These are phyloP conservation scores for Colletotrichum lindemuthianum DNA, from an alignment of 2,329 filamentous ascomycete species.

Conservation along the genomic window DNA sequence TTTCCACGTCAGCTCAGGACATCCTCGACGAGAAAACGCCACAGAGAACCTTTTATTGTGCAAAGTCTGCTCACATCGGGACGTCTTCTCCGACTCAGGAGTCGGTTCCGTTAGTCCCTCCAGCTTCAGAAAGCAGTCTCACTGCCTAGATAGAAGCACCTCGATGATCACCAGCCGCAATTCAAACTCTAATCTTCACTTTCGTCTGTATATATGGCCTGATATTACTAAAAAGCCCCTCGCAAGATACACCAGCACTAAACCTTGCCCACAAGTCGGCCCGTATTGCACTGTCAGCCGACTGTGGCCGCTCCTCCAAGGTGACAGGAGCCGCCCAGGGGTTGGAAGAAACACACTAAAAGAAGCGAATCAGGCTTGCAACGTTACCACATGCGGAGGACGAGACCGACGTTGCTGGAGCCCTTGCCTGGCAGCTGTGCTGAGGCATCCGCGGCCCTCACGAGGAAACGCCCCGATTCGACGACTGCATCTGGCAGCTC, in stretches of 20 bases:
- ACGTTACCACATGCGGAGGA: slow-evolving; percentile 5
- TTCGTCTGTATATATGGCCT: slow-evolving; percentile 19
- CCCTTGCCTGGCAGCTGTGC: too few relatives aligned
- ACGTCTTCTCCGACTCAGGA: neutral
- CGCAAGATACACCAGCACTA: slow-evolving; percentile 12
- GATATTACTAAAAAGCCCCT: slow-evolving; percentile 1
- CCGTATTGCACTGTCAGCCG: slow-evolving; percentile 8
- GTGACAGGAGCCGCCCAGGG: too few relatives aligned
- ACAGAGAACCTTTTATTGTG: too few relatives aligned
- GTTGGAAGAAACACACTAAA: neutral
- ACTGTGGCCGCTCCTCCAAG: neutral
- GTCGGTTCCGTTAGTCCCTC: too few relatives aligned
- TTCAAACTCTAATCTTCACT: slow-evolving; percentile 2
- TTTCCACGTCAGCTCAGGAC: too few relatives aligned
- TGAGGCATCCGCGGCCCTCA: neutral
- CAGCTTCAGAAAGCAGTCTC: neutral
- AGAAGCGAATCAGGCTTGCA: neutral
- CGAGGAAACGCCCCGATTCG: neutral
- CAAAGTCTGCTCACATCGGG: too few relatives aligned
- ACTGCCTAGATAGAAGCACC: neutral
- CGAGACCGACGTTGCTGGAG: too few relatives aligned
- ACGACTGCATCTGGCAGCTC: neutral
- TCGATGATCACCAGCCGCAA: neutral
- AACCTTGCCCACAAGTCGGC: neutral
- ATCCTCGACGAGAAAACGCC: too few relatives aligned